Conservation (phyloP, 139 green algal species). For the Pedinophyceae sp. region DNA sequence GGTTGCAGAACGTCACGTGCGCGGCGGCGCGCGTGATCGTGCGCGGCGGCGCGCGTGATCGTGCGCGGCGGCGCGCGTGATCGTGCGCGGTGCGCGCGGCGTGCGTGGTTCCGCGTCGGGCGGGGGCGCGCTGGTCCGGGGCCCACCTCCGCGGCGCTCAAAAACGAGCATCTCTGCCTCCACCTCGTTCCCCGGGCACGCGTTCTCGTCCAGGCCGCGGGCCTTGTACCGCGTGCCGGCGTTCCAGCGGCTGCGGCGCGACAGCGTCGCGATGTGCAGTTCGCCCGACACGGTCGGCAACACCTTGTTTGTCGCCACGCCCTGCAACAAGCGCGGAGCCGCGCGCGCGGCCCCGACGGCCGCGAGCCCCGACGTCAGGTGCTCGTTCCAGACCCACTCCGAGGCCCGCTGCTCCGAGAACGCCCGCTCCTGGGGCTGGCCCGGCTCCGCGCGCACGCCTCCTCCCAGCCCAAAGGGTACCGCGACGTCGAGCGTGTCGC, state of each 20-base stretch:
- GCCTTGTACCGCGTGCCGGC: not conserved
- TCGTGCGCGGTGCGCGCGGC: too few species aligned
- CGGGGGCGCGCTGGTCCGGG: too few species aligned
- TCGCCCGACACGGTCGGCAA: not conserved
- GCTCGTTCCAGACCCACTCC: conserved; percentile 25
- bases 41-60: too few species aligned
- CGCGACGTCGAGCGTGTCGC: conserved; percentile 82
- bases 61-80: too few species aligned
- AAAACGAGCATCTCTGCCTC: conserved; percentile 90
- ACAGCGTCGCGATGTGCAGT: not conserved
- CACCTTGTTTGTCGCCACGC: not conserved
- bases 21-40: too few species aligned
- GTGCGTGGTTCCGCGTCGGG: too few species aligned
- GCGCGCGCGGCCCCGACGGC: not conserved
- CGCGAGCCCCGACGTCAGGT: not conserved
- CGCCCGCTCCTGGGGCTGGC: too few species aligned
- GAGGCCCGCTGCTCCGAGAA: too few species aligned
- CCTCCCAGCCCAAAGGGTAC: conserved; percentile 64
- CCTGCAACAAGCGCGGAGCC: too few species aligned
- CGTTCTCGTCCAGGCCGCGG: conserved; percentile 67
- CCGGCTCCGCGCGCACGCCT: too few species aligned
- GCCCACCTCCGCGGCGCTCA: too few species aligned
- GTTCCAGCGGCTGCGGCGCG: not conserved
- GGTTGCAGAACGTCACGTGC: too few species aligned
- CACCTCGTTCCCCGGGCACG: conserved; percentile 88